These are phyloP conservation scores for Monosporozyma aquatica DNA, from an alignment of 805 yeast species.

Conservation along the genomic window DNA sequence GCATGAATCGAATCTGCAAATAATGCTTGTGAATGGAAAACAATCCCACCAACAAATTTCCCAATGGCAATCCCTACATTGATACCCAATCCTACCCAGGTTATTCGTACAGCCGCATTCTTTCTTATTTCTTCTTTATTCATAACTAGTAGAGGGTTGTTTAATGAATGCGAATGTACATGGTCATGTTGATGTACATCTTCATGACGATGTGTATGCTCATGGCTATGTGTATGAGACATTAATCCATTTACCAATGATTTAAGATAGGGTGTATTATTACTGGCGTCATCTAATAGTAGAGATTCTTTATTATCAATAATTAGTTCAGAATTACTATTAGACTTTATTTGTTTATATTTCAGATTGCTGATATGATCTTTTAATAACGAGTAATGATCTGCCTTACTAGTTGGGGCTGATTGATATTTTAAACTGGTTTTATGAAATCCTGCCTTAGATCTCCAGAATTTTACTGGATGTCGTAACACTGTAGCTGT, in stretches of 20 bases:
- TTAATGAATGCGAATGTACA: constrained; percentile 15
- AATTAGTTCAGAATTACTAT: not conserved
- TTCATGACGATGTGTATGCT: not conserved
- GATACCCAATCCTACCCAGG: constrained; percentile 78
- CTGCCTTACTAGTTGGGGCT: not conserved
- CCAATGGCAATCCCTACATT: constrained; percentile 78
- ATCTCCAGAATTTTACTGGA: no score
- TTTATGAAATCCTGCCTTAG: no score
- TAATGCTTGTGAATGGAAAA: constrained; percentile 88
- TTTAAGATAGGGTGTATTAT: constrained; percentile 3
- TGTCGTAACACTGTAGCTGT: no score
- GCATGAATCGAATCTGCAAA: constrained; percentile 94
- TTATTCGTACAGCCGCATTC: constrained; percentile 83
- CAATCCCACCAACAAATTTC: constrained; percentile 79
- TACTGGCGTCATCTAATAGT: not conserved
- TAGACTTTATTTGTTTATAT: not conserved
- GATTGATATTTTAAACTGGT: not conserved
- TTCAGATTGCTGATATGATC: not conserved
- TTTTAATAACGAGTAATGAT: not conserved
- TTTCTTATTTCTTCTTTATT: constrained; percentile 38
- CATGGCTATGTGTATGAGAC: constrained; percentile 8
- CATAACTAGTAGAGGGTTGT: constrained; percentile 28
- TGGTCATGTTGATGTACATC: constrained; percentile 7
- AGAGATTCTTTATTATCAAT: not conserved
- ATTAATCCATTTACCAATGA: constrained; percentile 7